A percentile compares a stretch with the other conserved stretches of the same genome.
Evolutionary conservation across 169 alveolate species (phyloP).

Genomic region (Cryptosporidium viatorum): DNA sequence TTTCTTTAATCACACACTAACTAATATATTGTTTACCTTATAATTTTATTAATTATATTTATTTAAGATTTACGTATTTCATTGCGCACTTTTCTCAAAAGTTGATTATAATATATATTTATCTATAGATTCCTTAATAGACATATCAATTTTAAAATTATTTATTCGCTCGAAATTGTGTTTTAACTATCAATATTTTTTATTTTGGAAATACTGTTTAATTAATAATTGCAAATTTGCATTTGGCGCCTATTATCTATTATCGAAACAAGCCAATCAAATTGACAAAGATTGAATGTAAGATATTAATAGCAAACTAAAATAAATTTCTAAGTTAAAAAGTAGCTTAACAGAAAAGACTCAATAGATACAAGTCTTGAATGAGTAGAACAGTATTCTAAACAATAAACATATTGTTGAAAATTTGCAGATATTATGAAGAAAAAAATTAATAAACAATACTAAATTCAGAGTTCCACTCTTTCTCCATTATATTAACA

Average conservation of each 20-base stretch:
- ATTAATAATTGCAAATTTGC: background rate
- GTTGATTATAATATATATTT: background rate
- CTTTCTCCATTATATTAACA: conserved; percentile 67
- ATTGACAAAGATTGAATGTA: background rate
- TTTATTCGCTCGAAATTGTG: background rate
- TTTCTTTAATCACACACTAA: background rate
- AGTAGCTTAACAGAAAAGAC: background rate
- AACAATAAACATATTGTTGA: background rate
- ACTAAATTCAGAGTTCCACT: conserved; percentile 75
- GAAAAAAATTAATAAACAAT: background rate
- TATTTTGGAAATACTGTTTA: background rate
- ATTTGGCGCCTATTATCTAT: background rate
- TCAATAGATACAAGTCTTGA: too few relatives aligned
- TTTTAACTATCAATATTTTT: background rate
- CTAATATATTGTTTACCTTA: background rate
- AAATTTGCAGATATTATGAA: too few relatives aligned
- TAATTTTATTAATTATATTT: background rate
- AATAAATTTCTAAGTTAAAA: background rate
- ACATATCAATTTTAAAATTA: background rate
- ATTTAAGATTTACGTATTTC: background rate
- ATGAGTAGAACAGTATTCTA: background rate
- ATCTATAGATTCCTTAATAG: background rate
- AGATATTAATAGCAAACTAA: too few relatives aligned
- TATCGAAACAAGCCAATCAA: too few relatives aligned
- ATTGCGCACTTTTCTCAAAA: background rate